A percentile compares a stretch with the other conserved stretches of the same genome.
Evolutionary conservation across 257 asterid genomes (phyloP).

Genomic region (Petunia axillaris): DNA sequence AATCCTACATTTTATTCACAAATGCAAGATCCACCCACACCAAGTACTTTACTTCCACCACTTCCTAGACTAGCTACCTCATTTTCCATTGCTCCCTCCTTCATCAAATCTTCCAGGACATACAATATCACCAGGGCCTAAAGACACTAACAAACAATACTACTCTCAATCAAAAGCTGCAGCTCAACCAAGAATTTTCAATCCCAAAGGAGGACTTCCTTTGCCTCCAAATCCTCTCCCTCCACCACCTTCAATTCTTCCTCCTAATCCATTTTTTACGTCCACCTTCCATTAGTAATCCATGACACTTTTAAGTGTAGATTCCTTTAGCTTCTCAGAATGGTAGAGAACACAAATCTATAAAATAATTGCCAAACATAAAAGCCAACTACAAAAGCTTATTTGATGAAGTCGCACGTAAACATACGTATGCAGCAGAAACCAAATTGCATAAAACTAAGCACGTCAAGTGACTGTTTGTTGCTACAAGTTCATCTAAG

Average conservation of each 20-base stretch:
- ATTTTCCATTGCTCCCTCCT: conserved; percentile 60
- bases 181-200: conserved; percentile 21
- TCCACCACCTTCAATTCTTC: conserved; percentile 40
- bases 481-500: too few species aligned
- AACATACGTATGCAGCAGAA: too few species aligned
- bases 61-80: conserved; percentile 46
- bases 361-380: too few species aligned
- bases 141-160: conserved; percentile 16
- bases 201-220: conserved; percentile 31
- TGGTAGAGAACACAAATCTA: too few species aligned
- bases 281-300: conserved; percentile 47
- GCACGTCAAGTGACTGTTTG: too few species aligned
- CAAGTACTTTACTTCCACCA: conserved; percentile 43
- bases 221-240: conserved; percentile 49
- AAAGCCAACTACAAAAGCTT: too few species aligned
- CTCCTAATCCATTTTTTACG: conserved; percentile 52
- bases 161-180: conserved; percentile 27
- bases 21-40: conserved; percentile 38
- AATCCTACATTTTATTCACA: conserved; percentile 29
- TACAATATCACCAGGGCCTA: conserved; percentile 52
- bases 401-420: too few species aligned
- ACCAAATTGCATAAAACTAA: too few species aligned
- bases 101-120: conserved; percentile 61
- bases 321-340: too few species aligned
- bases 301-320: too few species aligned